Percentiles rank a stretch among this genome's conserved stretches.
These are phyloP conservation scores for Fusarium sp. DNA, from an alignment of 2,329 filamentous ascomycete species.

Conservation along the genomic window DNA sequence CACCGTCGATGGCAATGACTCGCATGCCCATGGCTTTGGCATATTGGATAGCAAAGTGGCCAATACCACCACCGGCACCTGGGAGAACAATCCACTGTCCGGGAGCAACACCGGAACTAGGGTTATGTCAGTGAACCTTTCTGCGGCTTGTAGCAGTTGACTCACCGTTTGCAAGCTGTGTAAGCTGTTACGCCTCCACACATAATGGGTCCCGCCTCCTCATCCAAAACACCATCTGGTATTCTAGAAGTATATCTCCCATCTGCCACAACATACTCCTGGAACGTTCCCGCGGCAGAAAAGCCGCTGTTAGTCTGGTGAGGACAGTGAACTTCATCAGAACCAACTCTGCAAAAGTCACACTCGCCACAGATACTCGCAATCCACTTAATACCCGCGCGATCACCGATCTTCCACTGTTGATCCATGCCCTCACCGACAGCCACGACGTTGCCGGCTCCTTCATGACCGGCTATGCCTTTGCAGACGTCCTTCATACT, in stretches of 20 bases:
- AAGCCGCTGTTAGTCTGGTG: constrained; percentile 83
- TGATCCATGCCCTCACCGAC: constrained; percentile 80
- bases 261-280: constrained; percentile 88
- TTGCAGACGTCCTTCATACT: constrained; percentile 33
- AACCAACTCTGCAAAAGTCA: constrained; percentile 78
- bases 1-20: constrained; percentile 82
- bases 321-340: constrained; percentile 84
- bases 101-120: constrained; percentile 73
- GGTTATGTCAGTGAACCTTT: not conserved
- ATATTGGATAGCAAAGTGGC: constrained; percentile 82
- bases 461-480: constrained; percentile 76
- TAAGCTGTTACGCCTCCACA: constrained; percentile 88
- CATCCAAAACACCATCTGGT: constrained; percentile 78
- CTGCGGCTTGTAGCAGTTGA: accelerated
- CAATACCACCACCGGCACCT: constrained; percentile 86
- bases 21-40: constrained; percentile 88
- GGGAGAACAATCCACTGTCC: constrained; percentile 85
- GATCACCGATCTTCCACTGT: constrained; percentile 78
- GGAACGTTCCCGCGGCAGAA: constrained; percentile 89
- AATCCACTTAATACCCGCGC: constrained; percentile 90
- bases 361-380: constrained; percentile 86
- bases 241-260: constrained; percentile 83
- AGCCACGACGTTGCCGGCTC: constrained; percentile 85
- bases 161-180: constrained; percentile 80
- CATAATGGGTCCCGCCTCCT: constrained; percentile 81